A percentile compares a stretch with the other conserved stretches of the same genome.
Evolutionary conservation across 495 filamentous ascomycete genomes (phyloP).

Genomic region (Bryoglossum gracile): DNA sequence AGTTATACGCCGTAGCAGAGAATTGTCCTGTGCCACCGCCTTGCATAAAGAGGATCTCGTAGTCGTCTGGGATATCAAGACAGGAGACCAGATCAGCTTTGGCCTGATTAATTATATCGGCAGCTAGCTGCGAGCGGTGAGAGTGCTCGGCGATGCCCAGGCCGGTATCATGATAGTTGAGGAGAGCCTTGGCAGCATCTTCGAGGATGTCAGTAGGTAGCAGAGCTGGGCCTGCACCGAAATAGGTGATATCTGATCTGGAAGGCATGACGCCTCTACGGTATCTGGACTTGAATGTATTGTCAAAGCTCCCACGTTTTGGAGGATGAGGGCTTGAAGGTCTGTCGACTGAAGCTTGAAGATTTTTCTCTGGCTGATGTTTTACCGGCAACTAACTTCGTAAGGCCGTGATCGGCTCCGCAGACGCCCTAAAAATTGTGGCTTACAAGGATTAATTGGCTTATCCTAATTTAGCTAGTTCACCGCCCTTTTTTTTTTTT

Average conservation of each 20-base stretch:
- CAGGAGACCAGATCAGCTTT: conserved; percentile 59
- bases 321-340: too few relatives aligned
- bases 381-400: too few relatives aligned
- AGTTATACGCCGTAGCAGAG: conserved; percentile 71
- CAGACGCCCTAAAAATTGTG: too few relatives aligned
- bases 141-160: conserved; percentile 80
- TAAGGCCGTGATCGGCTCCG: too few relatives aligned
- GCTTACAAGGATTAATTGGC: too few relatives aligned
- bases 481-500: too few relatives aligned
- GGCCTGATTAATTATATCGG: conserved; percentile 56
- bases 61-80: conserved; percentile 67
- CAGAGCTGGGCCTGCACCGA: conserved; percentile 80
- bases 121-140: conserved; percentile 75
- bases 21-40: conserved; percentile 79
- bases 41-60: conserved; percentile 78
- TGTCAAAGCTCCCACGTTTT: too few relatives aligned
- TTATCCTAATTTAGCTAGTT: too few relatives aligned
- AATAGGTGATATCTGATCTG: conserved; percentile 63
- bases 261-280: conserved; percentile 13
- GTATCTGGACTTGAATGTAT: too few relatives aligned
- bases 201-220: conserved; percentile 74
- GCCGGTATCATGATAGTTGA: conserved; percentile 77
- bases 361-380: too few relatives aligned
- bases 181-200: conserved; percentile 61
- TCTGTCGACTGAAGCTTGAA: too few relatives aligned